A percentile compares a stretch with the other conserved stretches of the same genome.
Conservation (phyloP, 257 asterid species). For the Solanum dulcamara region DNA sequence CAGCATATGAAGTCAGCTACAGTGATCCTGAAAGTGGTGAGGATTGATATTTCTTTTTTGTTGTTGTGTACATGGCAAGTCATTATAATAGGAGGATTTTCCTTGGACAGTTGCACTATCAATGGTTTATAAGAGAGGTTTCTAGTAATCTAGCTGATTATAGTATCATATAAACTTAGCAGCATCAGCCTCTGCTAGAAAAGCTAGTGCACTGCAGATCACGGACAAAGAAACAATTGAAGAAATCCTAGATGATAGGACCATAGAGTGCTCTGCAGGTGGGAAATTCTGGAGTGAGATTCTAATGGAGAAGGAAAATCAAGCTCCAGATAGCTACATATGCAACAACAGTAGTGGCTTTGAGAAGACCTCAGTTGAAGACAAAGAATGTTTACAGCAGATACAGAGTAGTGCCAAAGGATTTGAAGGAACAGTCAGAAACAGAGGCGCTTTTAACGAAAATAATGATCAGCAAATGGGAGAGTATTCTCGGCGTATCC, state of each 20-base stretch:
- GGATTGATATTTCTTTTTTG: not conserved
- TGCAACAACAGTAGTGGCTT: constrained; percentile 11
- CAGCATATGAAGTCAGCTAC: constrained; percentile 24
- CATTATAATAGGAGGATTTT: not conserved
- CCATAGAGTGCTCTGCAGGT: constrained; percentile 8
- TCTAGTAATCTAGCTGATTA: not conserved
- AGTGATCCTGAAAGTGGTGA: constrained; percentile 39
- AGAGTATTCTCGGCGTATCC: constrained; percentile 5
- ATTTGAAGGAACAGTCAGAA: constrained; percentile 9
- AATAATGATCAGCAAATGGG: constrained; percentile 6
- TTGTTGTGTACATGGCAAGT: not conserved
- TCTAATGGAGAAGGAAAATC: constrained; percentile 21
- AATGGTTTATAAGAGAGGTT: not conserved
- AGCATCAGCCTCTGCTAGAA: constrained; percentile 16
- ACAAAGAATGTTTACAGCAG: constrained; percentile 1
- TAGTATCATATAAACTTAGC: not conserved
- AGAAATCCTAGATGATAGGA: constrained; percentile 13
- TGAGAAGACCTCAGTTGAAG: not conserved
- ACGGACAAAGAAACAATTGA: constrained; percentile 9
- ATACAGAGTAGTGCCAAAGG: constrained; percentile 13
- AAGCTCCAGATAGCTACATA: constrained; percentile 7
- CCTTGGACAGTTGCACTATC: not conserved
- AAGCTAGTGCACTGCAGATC: constrained; percentile 14
- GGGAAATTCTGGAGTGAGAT: constrained; percentile 7
- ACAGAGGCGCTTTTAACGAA: not conserved